Evolutionary conservation across 2,329 filamentous ascomycete genomes (phyloP), one percentile per base, ranked within the genome.

Genomic region (Trichocomaceae sp.): DNA sequence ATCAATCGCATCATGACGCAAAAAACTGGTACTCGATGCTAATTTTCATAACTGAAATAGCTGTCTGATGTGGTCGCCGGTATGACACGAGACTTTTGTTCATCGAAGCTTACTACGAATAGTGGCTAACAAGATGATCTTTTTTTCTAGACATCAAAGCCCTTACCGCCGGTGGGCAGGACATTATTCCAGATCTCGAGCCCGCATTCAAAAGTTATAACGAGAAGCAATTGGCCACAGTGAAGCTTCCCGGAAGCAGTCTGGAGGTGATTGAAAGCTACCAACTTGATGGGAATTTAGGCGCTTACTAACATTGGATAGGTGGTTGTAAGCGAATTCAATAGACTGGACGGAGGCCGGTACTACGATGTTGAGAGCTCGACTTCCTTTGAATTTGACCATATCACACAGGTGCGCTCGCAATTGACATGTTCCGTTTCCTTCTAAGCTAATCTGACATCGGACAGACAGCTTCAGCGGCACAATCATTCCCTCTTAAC

Each of bases 131-230:
- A 13, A 22, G 23, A 9, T 10, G 6, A 33, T 37, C 3, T 12
- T n/a, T 12, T 4, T 29, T 29, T 48, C 59, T 72, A 95, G 93
- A 96, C 70, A 95, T 99, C 78, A 95, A 96, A 73, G 80, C 84
- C 50, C 80, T 99, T 44, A 90, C 90, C 17, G 77, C 83, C 59
- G 83, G 87, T 62, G 83, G 84, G 42, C 82, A 84, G 37, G 76
- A 80, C 54, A 77, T 93, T 58, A 75, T 91, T 54, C 76, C 83
- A 57, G 84, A 87, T 60, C 85, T 96, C 52, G 82, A 80, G 6
- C 88, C 90, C 0, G 90, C 93, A 0, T 95, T 96, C 70, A 80
- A 91, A 74, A 90, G 87, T 73, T 97, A 99, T 81, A 96, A 97
- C 66, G 92, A 99, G 74, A 87, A 91, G 72, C 93, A 99, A 73